Evolutionary conservation across 2,329 filamentous ascomycete genomes (phyloP).

Genomic region (Aspergillus proliferans): DNA sequence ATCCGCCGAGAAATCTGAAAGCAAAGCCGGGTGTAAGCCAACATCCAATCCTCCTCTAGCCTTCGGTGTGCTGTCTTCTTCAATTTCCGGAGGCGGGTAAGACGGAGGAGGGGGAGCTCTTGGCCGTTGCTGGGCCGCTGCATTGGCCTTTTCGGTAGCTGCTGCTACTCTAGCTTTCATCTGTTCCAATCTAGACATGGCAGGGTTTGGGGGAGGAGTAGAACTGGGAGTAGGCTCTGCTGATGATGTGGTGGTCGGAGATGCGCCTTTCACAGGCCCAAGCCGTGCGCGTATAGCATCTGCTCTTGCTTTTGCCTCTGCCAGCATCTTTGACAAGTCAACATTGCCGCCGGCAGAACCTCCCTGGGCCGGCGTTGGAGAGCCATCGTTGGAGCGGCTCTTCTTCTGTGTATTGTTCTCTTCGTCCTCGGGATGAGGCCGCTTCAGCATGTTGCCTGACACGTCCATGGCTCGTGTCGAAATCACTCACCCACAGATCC

Average conservation of each 20-base stretch:
- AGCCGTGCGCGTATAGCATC: constrained; percentile 44
- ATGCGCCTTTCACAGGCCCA: constrained; percentile 31
- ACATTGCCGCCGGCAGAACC: constrained; percentile 29
- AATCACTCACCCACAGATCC: constrained; percentile 9
- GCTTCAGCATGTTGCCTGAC: constrained; percentile 41
- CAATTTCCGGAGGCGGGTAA: constrained; percentile 39
- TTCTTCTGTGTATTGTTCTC: constrained; percentile 41
- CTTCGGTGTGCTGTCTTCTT: constrained; percentile 43
- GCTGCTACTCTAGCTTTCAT: constrained; percentile 75
- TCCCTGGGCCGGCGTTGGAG: constrained; percentile 37
- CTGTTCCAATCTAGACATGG: constrained; percentile 64
- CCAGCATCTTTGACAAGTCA: constrained; percentile 44
- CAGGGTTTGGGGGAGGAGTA: constrained; percentile 32
- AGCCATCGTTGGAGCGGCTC: constrained; percentile 46
- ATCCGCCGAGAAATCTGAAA: constrained; percentile 44
- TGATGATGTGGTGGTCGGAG: constrained; percentile 16
- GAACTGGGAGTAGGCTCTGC: constrained; percentile 31
- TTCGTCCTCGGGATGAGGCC: constrained; percentile 44
- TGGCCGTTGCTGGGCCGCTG: constrained; percentile 40
- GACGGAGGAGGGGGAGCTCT: constrained; percentile 24
- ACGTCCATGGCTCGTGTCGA: constrained; percentile 23
- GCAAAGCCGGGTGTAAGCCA: constrained; percentile 69
- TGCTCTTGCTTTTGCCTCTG: constrained; percentile 44
- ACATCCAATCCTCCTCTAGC: constrained; percentile 66
- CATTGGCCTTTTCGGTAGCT: constrained; percentile 52